phyloP scores from a whole-genome alignment of 2,329 filamentous ascomycete species.

The Colletotrichum coccodes region DNA sequence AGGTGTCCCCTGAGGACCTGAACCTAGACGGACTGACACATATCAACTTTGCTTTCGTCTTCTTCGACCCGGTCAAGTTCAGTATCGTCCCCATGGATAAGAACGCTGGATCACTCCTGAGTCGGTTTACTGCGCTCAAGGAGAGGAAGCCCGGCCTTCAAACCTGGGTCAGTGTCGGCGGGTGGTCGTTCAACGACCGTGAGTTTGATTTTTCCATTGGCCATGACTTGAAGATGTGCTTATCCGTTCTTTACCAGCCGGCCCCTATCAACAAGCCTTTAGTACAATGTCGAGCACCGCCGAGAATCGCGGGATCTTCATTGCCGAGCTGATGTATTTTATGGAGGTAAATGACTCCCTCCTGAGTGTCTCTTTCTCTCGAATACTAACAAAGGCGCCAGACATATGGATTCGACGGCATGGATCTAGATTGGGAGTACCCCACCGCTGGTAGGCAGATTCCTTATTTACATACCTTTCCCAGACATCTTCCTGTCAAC shows the following conservation, averaged over 20 bases:
- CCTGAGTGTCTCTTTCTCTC: no score
- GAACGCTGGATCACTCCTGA: constrained; percentile 33
- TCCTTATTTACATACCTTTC: not conserved
- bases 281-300: not conserved
- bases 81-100: constrained; percentile 37
- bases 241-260: no score
- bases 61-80: constrained; percentile 33
- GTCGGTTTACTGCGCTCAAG: constrained; percentile 45
- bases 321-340: not conserved
- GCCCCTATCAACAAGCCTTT: constrained; percentile 40
- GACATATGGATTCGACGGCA: constrained; percentile 53
- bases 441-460: constrained; percentile 28
- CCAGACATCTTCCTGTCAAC: not conserved
- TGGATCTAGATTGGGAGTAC: constrained; percentile 58
- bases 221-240: not conserved
- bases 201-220: not conserved
- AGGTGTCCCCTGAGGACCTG: not conserved
- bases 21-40: constrained; percentile 39
- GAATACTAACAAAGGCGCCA: not conserved
- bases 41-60: constrained; percentile 45
- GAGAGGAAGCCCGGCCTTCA: constrained; percentile 40
- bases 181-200: constrained; percentile 50
- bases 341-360: not conserved
- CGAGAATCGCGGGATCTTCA: constrained; percentile 1
- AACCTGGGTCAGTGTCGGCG: constrained; percentile 52